Base-by-base conservation (phyloP, 371 early-diverging fungal species). In the Rhizopus arrhizus region DNA sequence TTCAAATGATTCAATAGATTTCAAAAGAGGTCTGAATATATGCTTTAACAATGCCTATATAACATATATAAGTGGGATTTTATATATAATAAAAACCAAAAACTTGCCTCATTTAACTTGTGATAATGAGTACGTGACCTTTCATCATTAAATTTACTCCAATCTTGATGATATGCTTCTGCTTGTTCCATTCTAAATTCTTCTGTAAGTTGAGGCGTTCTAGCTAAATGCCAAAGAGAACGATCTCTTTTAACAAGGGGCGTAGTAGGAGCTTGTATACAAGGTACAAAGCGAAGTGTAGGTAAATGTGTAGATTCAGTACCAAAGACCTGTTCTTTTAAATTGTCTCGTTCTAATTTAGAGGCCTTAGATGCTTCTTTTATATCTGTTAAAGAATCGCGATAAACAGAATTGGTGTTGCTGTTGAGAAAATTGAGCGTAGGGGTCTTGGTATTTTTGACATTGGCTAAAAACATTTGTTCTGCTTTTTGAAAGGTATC, bases 21-120 rank as follows among this genome's bases (percentile, higher is more conserved):
- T 92, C 88, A 15, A 74, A 63, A 76, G 91, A 86, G 33, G 89
- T 81, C 11, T 89, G 68, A 65, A 89, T 45, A 69, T 92, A 87
- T 62, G 91, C 66, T 60, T 93, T 87, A 28, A 91, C 80, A 9
- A 84, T 84, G 47, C 87, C 82, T 52, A 91, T 79, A 42, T 88
- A 74, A 56, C 82, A 87, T 22, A 81, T 40, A 2, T 45, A n/a
- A 13, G 11, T 7, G 7, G n/a, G 8, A 22, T 13, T 22, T 45
- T 2, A 12, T 16, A 45, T 45, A 16, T 45, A 12, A n/a, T 11
- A 8, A 38, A 11, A 38, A 38, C 8, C 13, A 8, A 8, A 38
- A 45, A 49, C 48, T 56, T 59, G 62, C 63, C 12, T 29, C 13
- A 34, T 45, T 50, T 41, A 67, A 22, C 38, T 53, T 62, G 12